Percentiles rank a stretch among this genome's conserved stretches.
These are phyloP conservation scores for Diaporthe humulicola DNA, from an alignment of 2,329 filamentous ascomycete species.

Conservation along the genomic window DNA sequence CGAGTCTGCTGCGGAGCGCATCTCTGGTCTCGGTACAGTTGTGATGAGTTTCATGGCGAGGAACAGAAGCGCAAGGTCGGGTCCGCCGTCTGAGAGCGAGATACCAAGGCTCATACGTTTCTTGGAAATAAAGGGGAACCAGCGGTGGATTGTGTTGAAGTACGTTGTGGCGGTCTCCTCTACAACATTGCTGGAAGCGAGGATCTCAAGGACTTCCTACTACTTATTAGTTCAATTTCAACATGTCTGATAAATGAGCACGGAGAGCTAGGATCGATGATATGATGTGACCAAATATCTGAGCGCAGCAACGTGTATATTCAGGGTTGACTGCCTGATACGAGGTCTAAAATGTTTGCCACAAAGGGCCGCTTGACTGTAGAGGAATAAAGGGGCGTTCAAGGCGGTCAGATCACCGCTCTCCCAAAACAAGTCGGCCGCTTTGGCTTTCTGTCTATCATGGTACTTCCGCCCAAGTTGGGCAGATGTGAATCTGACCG, in stretches of 20 bases:
- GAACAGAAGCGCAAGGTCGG: constrained; percentile 61
- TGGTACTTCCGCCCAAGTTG: neutral
- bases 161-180: constrained; percentile 55
- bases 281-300: neutral
- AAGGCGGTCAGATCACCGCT: neutral
- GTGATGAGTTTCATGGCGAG: constrained; percentile 62
- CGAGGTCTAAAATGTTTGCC: neutral
- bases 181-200: constrained; percentile 54
- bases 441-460: neutral
- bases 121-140: constrained; percentile 62
- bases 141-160: constrained; percentile 59
- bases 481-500: neutral
- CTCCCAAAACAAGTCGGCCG: neutral
- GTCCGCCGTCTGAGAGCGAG: constrained; percentile 57
- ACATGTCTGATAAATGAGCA: neutral
- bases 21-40: constrained; percentile 51
- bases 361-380: neutral
- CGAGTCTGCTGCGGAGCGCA: constrained; percentile 48
- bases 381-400: neutral
- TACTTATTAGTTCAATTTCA: neutral
- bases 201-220: constrained; percentile 54
- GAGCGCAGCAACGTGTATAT: neutral
- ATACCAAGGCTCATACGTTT: constrained; percentile 59
- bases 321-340: neutral
- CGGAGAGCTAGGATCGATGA: neutral